Base-by-base conservation (phyloP, 2,329 filamentous ascomycete species). In the Pseudocercospora macadamiae region DNA sequence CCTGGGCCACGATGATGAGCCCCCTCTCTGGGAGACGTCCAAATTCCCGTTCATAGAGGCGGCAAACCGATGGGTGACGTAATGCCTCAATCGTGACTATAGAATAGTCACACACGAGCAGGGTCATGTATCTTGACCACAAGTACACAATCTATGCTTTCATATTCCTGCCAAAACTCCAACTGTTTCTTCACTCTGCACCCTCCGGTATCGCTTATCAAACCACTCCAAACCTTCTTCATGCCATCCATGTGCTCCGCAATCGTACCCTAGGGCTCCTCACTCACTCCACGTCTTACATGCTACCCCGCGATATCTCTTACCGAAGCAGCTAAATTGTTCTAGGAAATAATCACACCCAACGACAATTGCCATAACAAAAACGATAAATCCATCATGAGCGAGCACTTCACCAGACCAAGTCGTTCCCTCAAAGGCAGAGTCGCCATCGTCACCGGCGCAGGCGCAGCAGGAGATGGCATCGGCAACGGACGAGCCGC, bases 401-500 rank as follows among this genome's bases (percentile, higher is more conserved):
- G 57, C 42, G 64, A 69, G 56, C 39, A 62, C 45, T 64, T 67
- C 49, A 44, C 61, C 8, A 64, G 70, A 47, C 78, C 79, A 3
- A 71, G 72, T 2, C 73, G 77, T 7, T 78, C 75, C 8, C 71
- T 81, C 0, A 64, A 65, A 16, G 73, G 72, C 30, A 77, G 78
- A 60, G 77, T 80, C 14, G 80, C 82, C 44, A 83, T 87, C 53
- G 79, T 86, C 25, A 85, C 83, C 0, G 84, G 84, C n/a, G 84
- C 84, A 12, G 83, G 84, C 14, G 81, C 80, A 54, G 72, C 75
- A 21, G 82, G 79, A 26, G 79, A 84, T 37, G 84, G 83, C 0
- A 83, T 87, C 44, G 85, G 85, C 3, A 88, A 87, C 63, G 85
- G 83, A 0, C 79, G 80, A 32, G 85, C 80, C 0, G 80, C 81